A percentile compares a stretch with the other conserved stretches of the same genome.
Evolutionary conservation across 768 basidiomycete genomes (phyloP).

Genomic region (Fomitopsis serialis): DNA sequence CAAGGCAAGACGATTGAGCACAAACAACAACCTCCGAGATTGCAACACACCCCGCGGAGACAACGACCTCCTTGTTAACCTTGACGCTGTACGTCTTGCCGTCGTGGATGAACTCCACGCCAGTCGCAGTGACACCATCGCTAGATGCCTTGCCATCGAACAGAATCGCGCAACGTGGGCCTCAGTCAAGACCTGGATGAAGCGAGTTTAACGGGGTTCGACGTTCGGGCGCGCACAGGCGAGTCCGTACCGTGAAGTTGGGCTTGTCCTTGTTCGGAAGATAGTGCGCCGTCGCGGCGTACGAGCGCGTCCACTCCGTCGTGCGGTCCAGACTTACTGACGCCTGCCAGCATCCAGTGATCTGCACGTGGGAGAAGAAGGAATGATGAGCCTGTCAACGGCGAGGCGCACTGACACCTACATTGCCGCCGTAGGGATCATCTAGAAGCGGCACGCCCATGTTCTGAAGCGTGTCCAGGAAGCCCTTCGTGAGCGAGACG

Average conservation of each 20-base stretch:
- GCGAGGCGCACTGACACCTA: background rate
- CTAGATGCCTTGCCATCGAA: background rate
- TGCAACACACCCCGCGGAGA: slow-evolving; percentile 12
- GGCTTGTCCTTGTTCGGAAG: background rate
- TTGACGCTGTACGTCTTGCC: slow-evolving; percentile 27
- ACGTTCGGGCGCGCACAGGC: background rate
- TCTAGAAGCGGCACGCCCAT: background rate
- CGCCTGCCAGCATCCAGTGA: slow-evolving; percentile 4
- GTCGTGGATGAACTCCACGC: slow-evolving; percentile 38
- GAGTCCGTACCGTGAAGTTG: background rate
- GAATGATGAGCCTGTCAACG: background rate
- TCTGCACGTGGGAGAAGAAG: background rate
- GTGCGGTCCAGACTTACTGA: slow-evolving; percentile 11
- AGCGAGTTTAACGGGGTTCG: background rate
- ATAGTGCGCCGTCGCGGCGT: slow-evolving; percentile 14
- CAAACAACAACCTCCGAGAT: background rate
- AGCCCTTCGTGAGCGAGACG: background rate
- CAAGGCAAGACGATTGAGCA: background rate
- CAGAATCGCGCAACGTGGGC: background rate
- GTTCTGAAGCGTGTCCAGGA: slow-evolving; percentile 1
- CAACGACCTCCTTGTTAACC: slow-evolving; percentile 45
- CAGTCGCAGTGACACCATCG: slow-evolving; percentile 32
- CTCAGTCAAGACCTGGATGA: background rate
- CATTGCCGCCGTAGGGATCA: slow-evolving; percentile 6
- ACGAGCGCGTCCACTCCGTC: slow-evolving; percentile 15